Base-by-base conservation (phyloP, 176 grass and related monocot species). In the Triticum monococcum region DNA sequence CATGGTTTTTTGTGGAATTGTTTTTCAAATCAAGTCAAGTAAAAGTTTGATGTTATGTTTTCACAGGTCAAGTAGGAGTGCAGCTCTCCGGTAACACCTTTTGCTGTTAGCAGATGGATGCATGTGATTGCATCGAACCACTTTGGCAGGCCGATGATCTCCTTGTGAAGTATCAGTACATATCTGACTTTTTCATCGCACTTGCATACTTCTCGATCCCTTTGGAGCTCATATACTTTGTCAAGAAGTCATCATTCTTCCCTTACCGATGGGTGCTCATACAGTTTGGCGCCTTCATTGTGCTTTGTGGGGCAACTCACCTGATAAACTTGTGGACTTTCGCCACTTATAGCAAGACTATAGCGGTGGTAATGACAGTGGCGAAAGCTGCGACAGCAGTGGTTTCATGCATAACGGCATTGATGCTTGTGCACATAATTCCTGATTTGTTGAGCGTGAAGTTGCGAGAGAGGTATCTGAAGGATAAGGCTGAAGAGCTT, bases 161-260 rank as follows among this genome's bases (percentile, higher is more conserved):
- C 75, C 78, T 98, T 45, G 73, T 93, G n/a, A 98, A 98, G 83
- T 98, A 98, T 84, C 95, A 98, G 88, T 95, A 95, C 68, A 95
- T 92, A 90, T 95, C 93, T 18, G 95, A 98, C 88, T 95, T 98
- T 52, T 93, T 98, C 10, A 95, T 93, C 30, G 95, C 93, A 12
- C 68, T 95, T 71, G 93, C 95, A 0, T 98, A 98, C 85, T 98
- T 98, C 82, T 98, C 95, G 2, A 98, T 98, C 77, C 95, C 93
- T 24, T 88, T 98, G 62, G 93, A 97, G 89, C 92, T 97, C 79
- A 95, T 97, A 78, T 97, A 97, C 87, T 97, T 97, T 52, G 92
- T 97, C n/a, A 91, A 95, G 57, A 93, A 91, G 48, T 93, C 91
- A 1, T 75, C 89, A 4, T 91, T 89, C 84, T 93, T 96, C 69